These are phyloP conservation scores for Colletotrichum sublineola DNA, from an alignment of 2,329 filamentous ascomycete species.

Conservation along the genomic window DNA sequence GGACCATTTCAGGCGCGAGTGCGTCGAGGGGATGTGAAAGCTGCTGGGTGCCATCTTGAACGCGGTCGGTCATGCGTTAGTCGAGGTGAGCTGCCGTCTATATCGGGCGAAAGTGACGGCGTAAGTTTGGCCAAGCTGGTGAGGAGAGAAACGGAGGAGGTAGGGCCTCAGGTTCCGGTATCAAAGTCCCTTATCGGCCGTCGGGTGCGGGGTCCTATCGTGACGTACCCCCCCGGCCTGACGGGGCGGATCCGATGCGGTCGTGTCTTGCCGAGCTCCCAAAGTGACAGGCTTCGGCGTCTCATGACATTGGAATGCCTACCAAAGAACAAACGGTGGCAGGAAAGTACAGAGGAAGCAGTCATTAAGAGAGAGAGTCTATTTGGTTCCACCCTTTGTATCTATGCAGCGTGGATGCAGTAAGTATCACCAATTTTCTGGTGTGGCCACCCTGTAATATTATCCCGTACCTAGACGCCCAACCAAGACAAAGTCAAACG, in stretches of 20 bases:
- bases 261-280: not conserved
- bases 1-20: conserved; percentile 62
- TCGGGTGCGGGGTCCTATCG: conserved; percentile 10
- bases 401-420: not conserved
- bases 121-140: not conserved
- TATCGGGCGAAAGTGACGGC: not conserved
- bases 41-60: conserved; percentile 14
- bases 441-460: not conserved
- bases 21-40: conserved; percentile 47
- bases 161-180: not conserved
- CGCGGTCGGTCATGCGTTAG: too few species aligned
- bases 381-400: not conserved
- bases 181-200: conserved; percentile 15
- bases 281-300: not conserved
- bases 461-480: not conserved
- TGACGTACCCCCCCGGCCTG: conserved; percentile 9
- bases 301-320: not conserved
- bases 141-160: not conserved
- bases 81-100: not conserved
- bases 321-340: not conserved
- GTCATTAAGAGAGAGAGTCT: not conserved
- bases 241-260: not conserved
- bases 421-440: not conserved
- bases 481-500: not conserved
- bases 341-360: not conserved